Evolutionary conservation across 306 rosid genomes (phyloP), one percentile per base, ranked within the genome.

Genomic region (Acacia crassicarpa): DNA sequence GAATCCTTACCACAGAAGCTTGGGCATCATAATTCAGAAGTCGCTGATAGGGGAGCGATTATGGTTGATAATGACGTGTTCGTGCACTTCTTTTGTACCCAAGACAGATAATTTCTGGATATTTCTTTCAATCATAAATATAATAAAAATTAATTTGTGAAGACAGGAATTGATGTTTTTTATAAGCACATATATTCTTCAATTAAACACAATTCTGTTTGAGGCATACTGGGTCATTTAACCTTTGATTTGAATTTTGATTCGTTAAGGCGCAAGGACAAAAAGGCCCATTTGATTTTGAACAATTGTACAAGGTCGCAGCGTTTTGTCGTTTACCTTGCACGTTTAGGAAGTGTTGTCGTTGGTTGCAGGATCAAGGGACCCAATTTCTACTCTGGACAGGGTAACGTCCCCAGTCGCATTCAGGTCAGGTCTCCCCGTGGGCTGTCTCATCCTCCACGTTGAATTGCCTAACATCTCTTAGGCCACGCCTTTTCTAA

Each of bases 361-460:
- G 79, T 85, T 75, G 66, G 88, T 82, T 85, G 71, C 72, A 56
- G 81, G 15, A 81, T 17, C 81, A 82, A 5, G 8, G 56, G 82
- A 40, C 68, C 86, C 84, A 71, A 76, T 12, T 32, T 62, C 51
- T 16, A 79, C 62, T 41, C 45, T 10, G 35, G 53, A 69, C 69
- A 76, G 54, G 44, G 85, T 75, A 41, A 67, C 79, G 84, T 79
- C 86, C 72, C 25, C 72, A 69, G 13, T 85, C 79, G 80, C 73
- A 40, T 22, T 81, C 83, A 77, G 85, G 85, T 81, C 83, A 77
- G 85, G 85, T 86, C 83, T 78, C 14, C 78, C 65, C 41, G 49
- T 53, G 76, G 33, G 67, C 58, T 74, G 82, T 77, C 58, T 74
- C 73, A 78, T 70, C 81, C 69, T 59, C 5, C 81, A 58, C 41